Evolutionary conservation across 371 early-diverging fungal species (phyloP).

Genomic region (Haplosporangium sp.): DNA sequence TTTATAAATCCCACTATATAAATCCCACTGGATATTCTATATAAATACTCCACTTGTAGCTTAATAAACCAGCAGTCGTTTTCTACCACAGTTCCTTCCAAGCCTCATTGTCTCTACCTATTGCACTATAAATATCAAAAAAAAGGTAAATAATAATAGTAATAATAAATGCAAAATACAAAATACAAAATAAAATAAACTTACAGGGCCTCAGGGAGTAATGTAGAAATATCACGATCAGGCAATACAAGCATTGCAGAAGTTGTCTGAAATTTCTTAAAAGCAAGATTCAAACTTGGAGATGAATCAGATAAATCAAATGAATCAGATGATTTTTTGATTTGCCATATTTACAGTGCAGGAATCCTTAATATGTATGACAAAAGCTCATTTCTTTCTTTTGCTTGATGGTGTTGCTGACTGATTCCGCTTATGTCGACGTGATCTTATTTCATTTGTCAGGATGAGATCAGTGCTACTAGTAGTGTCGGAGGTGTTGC

Average conservation of each 20-base stretch:
- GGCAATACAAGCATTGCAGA: constrained; percentile 2
- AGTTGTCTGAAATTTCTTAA: constrained; percentile 3
- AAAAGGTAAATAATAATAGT: background rate
- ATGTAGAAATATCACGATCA: background rate
- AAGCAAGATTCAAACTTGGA: background rate
- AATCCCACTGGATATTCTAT: too few relatives aligned
- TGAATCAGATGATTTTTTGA: background rate
- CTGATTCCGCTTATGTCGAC: too few relatives aligned
- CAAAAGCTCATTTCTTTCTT: background rate
- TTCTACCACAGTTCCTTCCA: too few relatives aligned
- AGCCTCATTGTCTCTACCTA: too few relatives aligned
- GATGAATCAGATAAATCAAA: background rate
- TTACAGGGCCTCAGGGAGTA: constrained; percentile 9
- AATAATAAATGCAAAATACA: background rate
- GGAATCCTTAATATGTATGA: background rate
- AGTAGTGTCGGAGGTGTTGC: too few relatives aligned
- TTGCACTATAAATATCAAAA: background rate
- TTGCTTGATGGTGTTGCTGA: too few relatives aligned
- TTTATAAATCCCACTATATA: too few relatives aligned
- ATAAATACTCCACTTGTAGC: too few relatives aligned
- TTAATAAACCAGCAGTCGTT: too few relatives aligned
- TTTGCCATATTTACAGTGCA: background rate
- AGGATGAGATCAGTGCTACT: too few relatives aligned
- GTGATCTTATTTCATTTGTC: too few relatives aligned
- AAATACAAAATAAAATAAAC: background rate